A percentile compares a stretch with the other conserved stretches of the same genome.
These are phyloP conservation scores for Rhypophila decipiens DNA, from an alignment of 495 filamentous ascomycete species.

Conservation along the genomic window DNA sequence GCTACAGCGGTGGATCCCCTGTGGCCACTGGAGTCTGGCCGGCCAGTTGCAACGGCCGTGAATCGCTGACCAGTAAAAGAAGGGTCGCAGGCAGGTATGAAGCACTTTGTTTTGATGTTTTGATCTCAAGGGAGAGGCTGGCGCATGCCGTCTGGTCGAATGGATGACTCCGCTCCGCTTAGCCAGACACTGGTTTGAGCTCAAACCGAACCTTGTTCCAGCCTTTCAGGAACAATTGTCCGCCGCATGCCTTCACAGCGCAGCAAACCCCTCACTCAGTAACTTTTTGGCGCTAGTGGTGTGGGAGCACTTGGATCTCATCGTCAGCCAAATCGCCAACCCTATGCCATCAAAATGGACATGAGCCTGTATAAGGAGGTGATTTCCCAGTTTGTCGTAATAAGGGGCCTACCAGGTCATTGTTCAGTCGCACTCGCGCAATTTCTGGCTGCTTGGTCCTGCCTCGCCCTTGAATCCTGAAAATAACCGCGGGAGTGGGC, in stretches of 20 bases:
- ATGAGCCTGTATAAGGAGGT: too few relatives aligned
- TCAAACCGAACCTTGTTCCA: conserved; percentile 4
- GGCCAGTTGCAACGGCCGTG: conserved; percentile 11
- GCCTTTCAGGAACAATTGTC: neutral
- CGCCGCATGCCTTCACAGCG: neutral
- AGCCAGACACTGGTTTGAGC: neutral
- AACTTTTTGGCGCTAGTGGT: too few relatives aligned
- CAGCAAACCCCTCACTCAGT: neutral
- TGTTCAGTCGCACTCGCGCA: too few relatives aligned
- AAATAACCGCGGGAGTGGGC: neutral
- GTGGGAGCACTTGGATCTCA: too few relatives aligned
- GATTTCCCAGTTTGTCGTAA: too few relatives aligned
- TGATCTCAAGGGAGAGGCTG: conserved; percentile 8
- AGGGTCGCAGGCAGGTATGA: conserved; percentile 12
- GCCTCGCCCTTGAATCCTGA: neutral
- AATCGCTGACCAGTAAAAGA: conserved; percentile 17
- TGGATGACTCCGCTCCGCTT: conserved; percentile 3
- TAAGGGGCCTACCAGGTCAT: too few relatives aligned
- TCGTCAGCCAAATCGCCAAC: too few relatives aligned
- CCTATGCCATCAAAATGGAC: neutral
- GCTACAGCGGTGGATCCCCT: neutral
- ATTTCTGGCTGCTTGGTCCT: neutral
- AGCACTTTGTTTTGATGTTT: conserved; percentile 28
- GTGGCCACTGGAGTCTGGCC: neutral
- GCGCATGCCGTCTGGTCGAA: conserved; percentile 12